A percentile compares a stretch with the other conserved stretches of the same genome.
Evolutionary conservation across 2,329 filamentous ascomycete species (phyloP).

Genomic region (Paramyrothecium roridum): DNA sequence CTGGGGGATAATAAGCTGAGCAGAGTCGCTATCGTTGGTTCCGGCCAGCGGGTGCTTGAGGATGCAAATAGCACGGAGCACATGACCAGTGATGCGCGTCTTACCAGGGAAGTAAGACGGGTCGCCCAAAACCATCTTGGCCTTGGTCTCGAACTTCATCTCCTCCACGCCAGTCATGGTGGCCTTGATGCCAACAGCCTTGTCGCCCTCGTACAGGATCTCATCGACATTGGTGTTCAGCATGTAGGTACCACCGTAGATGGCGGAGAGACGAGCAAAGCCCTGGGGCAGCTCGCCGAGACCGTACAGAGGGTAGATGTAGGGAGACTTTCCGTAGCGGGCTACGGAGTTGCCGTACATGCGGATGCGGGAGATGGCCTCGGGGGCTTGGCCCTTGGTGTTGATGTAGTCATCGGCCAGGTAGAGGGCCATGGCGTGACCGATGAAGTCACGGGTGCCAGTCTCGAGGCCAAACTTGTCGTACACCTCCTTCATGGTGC

Average conservation of each 20-base stretch:
- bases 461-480: slow-evolving; percentile 95
- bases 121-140: slow-evolving; percentile 92
- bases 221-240: slow-evolving; percentile 94
- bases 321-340: slow-evolving; percentile 95
- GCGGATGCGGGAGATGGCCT: slow-evolving; percentile 87
- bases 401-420: slow-evolving; percentile 85
- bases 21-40: slow-evolving; percentile 84
- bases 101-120: slow-evolving; percentile 95
- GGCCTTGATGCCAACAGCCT: slow-evolving; percentile 93
- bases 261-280: slow-evolving; percentile 94
- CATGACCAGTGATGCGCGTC: slow-evolving; percentile 80
- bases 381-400: slow-evolving; percentile 68
- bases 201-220: slow-evolving; percentile 76
- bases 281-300: slow-evolving; percentile 96
- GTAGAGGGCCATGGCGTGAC: slow-evolving; percentile 97
- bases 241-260: slow-evolving; percentile 99
- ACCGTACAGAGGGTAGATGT: slow-evolving; percentile 98
- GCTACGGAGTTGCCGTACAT: slow-evolving; percentile 98
- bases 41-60: slow-evolving; percentile 91
- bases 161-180: slow-evolving; percentile 90
- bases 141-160: slow-evolving; percentile 95
- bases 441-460: slow-evolving; percentile 90
- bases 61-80: slow-evolving; percentile 96
- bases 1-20: slow-evolving; percentile 96
- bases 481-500: slow-evolving; percentile 97